phyloP scores from a whole-genome alignment of 495 filamentous ascomycete species.

The Talaromyces thailandensis region DNA sequence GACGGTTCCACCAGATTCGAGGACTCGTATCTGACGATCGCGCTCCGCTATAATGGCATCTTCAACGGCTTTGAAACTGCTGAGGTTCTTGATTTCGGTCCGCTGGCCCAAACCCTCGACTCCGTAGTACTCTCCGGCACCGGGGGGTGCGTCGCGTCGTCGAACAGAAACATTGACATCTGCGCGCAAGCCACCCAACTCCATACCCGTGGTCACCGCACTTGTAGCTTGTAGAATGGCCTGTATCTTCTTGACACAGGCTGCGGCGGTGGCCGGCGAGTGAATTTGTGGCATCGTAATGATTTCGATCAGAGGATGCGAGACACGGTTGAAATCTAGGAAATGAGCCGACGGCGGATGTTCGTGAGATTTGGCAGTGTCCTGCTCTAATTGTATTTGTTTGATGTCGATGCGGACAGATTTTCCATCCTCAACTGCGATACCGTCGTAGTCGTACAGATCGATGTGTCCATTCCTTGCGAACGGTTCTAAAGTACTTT shows the following conservation, averaged over 20 bases:
- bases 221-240: conserved; percentile 67
- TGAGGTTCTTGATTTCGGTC: conserved; percentile 97
- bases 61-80: conserved; percentile 88
- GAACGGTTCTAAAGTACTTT: conserved; percentile 53
- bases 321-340: conserved; percentile 90
- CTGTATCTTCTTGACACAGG: conserved; percentile 84
- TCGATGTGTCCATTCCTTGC: conserved; percentile 65
- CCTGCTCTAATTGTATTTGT: conserved; percentile 94
- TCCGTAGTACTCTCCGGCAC: conserved; percentile 41
- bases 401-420: conserved; percentile 67
- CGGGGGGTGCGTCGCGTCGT: conserved; percentile 34
- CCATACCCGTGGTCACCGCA: conserved; percentile 84
- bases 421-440: conserved; percentile 61
- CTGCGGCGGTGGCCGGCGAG: conserved; percentile 73
- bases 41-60: conserved; percentile 88
- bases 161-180: conserved; percentile 94
- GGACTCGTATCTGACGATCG: conserved; percentile 71
- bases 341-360: conserved; percentile 64
- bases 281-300: conserved; percentile 87
- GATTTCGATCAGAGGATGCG: conserved; percentile 85
- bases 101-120: conserved; percentile 64
- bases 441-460: conserved; percentile 68
- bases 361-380: conserved; percentile 88
- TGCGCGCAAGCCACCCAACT: conserved; percentile 79
- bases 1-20: conserved; percentile 70